Conservation (phyloP, 2,329 filamentous ascomycete genomes). For the Biscogniauxia sp. region DNA sequence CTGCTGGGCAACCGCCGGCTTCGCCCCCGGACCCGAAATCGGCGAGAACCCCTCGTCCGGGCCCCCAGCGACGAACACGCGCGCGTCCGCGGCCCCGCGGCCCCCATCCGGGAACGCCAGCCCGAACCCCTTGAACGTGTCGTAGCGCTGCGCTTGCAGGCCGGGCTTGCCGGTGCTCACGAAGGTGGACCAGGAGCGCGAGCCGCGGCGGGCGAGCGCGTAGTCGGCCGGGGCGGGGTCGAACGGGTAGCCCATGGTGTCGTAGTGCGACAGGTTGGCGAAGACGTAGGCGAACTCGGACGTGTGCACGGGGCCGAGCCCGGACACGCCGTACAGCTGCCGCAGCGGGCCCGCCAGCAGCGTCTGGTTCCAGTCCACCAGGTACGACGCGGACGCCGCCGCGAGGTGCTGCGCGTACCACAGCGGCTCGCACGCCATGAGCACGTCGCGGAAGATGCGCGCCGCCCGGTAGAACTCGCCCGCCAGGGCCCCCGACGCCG, state of each 20-base stretch:
- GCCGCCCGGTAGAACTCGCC: constrained; percentile 49
- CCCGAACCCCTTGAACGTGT: constrained; percentile 43
- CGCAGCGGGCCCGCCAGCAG: constrained; percentile 45
- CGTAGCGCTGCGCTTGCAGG: constrained; percentile 21
- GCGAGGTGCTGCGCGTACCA: constrained; percentile 41
- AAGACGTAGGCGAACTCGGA: constrained; percentile 54
- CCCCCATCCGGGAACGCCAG: constrained; percentile 32
- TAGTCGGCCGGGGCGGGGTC: constrained; percentile 39
- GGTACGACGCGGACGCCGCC: constrained; percentile 39
- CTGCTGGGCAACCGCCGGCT: constrained; percentile 38
- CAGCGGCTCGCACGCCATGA: constrained; percentile 49
- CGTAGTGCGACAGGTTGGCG: constrained; percentile 44
- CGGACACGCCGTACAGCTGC: constrained; percentile 32
- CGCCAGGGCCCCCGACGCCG: constrained; percentile 36
- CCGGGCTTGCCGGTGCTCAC: constrained; percentile 38
- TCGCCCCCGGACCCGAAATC: constrained; percentile 34
- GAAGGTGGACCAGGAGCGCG: constrained; percentile 48
- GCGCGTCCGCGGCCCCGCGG: constrained; percentile 12
- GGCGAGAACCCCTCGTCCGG: constrained; percentile 41
- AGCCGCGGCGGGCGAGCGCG: constrained; percentile 37
- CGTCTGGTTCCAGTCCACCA: constrained; percentile 55
- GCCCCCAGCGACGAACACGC: constrained; percentile 45
- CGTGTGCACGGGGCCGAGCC: constrained; percentile 48
- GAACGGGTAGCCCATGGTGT: constrained; percentile 35
- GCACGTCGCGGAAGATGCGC: constrained; percentile 49